Evolutionary conservation across 2,329 filamentous ascomycete species (phyloP), one percentile per base, ranked within the genome.

Genomic region (Trichoderma koningiopsis): DNA sequence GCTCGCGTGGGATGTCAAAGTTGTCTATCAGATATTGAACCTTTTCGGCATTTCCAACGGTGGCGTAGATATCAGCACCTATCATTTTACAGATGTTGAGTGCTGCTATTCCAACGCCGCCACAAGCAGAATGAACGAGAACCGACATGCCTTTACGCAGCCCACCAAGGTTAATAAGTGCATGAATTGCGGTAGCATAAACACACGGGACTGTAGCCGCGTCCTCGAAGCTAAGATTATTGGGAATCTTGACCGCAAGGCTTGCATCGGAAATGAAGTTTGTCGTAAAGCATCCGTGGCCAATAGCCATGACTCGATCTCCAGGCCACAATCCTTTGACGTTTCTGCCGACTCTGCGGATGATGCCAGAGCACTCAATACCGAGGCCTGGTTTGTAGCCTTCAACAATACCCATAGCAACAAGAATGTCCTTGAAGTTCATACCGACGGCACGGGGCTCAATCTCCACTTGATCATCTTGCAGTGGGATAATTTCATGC

Each of bases 41-140:
- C 71, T 84, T 83, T 11, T 79, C 77, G 2, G 75, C 69, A 2
- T 73, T 76, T 10, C 77, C 75, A 5, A 80, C 79, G 0, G 81
- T 83, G 3, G 72, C 73, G 57, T 76, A 82, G 5, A 83, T 52
- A 19, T 61, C 19, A 14, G 53, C 69, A 4, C 65, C 58, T 10
- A 70, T 49, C 59, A 65, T 68, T 33, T 64, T 56, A 22, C 61
- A 67, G 16, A 70, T 56, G 3, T 64, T 52, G 1, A 68, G 53
- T 6, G 65, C 49, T 2, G 69, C 65, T 27, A 68, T 63, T 13
- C 69, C 69, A 11, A 68, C 65, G 11, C 69, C 65, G 13, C 69
- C 66, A 27, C 69, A 70, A 8, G 69, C 69, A 1, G 69, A 64
- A 29, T 64, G 69, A 27, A 68, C 40, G 5, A 68, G 59, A 22